These are phyloP conservation scores for Boletus vermiculosoides DNA, from an alignment of 768 basidiomycete species.

Conservation along the genomic window DNA sequence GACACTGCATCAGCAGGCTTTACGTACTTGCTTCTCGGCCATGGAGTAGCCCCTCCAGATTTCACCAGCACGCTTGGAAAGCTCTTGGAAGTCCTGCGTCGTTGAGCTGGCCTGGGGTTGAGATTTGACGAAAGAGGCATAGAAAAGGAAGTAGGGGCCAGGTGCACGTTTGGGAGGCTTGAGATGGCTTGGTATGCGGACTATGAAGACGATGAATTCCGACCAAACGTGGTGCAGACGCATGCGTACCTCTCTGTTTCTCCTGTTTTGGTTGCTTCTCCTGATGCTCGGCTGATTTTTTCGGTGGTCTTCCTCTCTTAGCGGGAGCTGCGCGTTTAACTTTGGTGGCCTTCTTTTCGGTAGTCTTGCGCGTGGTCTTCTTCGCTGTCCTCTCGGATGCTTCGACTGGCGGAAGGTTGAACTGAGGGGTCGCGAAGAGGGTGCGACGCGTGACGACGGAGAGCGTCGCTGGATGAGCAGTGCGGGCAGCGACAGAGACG, in stretches of 20 bases:
- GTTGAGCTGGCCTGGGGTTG: background rate
- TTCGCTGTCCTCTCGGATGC: background rate
- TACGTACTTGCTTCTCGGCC: constrained; percentile 37
- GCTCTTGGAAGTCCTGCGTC: background rate
- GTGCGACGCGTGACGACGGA: constrained; percentile 24
- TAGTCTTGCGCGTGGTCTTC: constrained; percentile 3
- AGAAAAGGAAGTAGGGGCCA: constrained; percentile 28
- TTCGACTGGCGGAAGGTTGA: constrained; percentile 11
- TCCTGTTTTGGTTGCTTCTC: background rate
- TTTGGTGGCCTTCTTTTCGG: background rate
- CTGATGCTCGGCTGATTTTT: background rate
- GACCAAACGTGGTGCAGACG: background rate
- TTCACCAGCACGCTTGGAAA: constrained; percentile 22
- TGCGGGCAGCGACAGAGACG: background rate
- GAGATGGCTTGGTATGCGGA: constrained; percentile 12
- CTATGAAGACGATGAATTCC: constrained; percentile 14
- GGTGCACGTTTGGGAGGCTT: constrained; percentile 31
- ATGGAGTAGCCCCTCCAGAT: constrained; percentile 35
- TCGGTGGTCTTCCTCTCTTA: constrained; percentile 10
- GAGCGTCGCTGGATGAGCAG: background rate
- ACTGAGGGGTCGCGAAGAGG: constrained; percentile 23
- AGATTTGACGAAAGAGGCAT: constrained; percentile 11
- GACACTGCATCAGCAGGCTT: background rate
- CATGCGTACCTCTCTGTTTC: constrained; percentile 16
- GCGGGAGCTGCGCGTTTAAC: background rate